Percentiles rank a stretch among this genome's conserved stretches.
These are phyloP conservation scores for Aristolochia californica DNA, from an alignment of 164 flowering plant genomes.

Conservation along the genomic window DNA sequence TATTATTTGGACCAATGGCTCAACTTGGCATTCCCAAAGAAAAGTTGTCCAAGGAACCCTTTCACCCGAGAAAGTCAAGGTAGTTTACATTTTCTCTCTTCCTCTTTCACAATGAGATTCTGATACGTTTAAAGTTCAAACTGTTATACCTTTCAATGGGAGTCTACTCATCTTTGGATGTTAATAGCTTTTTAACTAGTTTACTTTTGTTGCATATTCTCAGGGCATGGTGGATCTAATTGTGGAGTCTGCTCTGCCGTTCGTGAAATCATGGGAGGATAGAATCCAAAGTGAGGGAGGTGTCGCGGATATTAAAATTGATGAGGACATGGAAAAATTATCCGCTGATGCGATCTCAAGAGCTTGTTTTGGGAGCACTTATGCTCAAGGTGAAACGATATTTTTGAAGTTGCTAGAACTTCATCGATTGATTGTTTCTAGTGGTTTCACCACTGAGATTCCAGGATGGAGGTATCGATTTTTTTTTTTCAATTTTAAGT, in stretches of 20 bases:
- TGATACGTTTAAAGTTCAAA: no score
- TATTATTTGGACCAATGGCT: not conserved
- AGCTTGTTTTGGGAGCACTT: conserved; percentile 21
- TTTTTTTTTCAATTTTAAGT: not conserved
- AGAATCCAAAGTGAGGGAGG: conserved; percentile 23
- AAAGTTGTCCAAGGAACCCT: not conserved
- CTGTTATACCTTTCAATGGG: no score
- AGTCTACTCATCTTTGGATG: no score
- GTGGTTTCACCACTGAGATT: conserved; percentile 9
- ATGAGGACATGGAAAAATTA: conserved; percentile 22
- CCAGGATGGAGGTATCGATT: conserved; percentile 1
- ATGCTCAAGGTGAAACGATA: conserved; percentile 10
- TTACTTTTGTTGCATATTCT: not conserved
- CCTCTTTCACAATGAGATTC: no score
- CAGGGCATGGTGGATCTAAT: conserved; percentile 30
- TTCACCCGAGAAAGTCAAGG: no score
- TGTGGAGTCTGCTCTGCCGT: conserved; percentile 18
- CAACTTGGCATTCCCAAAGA: not conserved
- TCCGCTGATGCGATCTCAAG: conserved; percentile 20
- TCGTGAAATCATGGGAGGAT: conserved; percentile 28
- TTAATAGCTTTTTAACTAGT: no score
- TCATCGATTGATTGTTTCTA: conserved; percentile 16
- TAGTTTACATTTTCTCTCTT: no score
- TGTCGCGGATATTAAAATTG: conserved; percentile 19
- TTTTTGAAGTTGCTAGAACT: conserved; percentile 14